Evolutionary conservation across 1,284 basidiomycete species (phyloP).

Genomic region (Irpex sp.): DNA sequence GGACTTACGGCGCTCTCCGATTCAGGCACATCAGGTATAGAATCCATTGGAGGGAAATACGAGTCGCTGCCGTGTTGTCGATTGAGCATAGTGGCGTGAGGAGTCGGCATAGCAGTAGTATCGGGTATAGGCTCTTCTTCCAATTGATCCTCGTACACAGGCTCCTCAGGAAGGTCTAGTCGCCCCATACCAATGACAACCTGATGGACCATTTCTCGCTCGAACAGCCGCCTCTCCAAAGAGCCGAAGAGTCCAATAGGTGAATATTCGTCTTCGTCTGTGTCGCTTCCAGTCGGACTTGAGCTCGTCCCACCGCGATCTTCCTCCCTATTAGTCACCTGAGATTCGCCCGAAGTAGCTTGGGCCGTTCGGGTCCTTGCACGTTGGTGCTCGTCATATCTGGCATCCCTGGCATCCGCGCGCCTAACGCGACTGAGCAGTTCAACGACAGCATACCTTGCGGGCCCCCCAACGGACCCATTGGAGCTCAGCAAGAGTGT

Average conservation of each 20-base stretch:
- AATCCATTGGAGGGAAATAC: slow-evolving; percentile 11
- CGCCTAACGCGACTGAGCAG: slow-evolving; percentile 64
- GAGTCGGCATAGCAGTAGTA: slow-evolving; percentile 1
- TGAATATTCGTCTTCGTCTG: slow-evolving; percentile 25
- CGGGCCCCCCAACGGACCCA: slow-evolving; percentile 67
- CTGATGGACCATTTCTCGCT: slow-evolving; percentile 78
- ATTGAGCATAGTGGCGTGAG: not conserved
- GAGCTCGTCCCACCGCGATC: slow-evolving; percentile 8
- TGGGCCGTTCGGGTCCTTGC: not conserved
- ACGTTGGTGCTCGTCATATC: slow-evolving; percentile 11
- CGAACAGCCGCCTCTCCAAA: slow-evolving; percentile 60
- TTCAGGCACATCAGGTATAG: not conserved
- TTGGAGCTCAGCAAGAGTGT: slow-evolving; percentile 85
- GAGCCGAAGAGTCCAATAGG: slow-evolving; percentile 48
- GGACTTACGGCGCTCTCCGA: not conserved
- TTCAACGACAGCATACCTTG: slow-evolving; percentile 77
- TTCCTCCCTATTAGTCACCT: slow-evolving; percentile 2
- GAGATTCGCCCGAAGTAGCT: not conserved
- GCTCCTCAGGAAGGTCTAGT: slow-evolving; percentile 47
- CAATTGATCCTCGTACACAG: slow-evolving; percentile 30
- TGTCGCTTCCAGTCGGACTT: slow-evolving; percentile 23
- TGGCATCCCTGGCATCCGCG: slow-evolving; percentile 41
- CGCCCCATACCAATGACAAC: slow-evolving; percentile 87
- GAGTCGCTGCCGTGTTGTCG: slow-evolving; percentile 1
- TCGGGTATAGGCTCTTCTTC: slow-evolving; percentile 19